A percentile compares a stretch with the other conserved stretches of the same genome.
Conservation (phyloP, 208 protist species). For the Leishmania major region DNA sequence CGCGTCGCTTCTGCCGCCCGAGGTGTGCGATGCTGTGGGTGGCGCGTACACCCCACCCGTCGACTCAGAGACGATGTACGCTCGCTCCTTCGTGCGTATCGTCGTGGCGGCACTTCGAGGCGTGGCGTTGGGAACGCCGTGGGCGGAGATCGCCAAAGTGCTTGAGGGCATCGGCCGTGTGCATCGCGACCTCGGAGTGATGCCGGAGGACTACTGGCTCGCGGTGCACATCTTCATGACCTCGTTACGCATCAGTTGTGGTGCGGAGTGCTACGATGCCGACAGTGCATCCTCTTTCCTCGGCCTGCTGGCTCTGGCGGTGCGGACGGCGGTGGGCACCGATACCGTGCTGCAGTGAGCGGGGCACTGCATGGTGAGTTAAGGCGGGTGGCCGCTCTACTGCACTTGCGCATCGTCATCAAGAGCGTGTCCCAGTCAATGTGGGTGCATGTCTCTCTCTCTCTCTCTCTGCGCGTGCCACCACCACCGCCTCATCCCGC, state of each 20-base stretch:
- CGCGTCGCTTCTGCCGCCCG: conserved; percentile 6
- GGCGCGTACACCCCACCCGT: conserved; percentile 8
- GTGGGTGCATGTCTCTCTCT: background rate
- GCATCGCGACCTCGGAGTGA: conserved; percentile 62
- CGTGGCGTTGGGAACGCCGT: conserved; percentile 40
- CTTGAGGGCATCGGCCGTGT: conserved; percentile 55
- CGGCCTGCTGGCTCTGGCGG: conserved; percentile 58
- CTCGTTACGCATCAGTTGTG: conserved; percentile 59
- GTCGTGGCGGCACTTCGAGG: conserved; percentile 69
- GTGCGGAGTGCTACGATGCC: conserved; percentile 49
- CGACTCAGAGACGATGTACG: conserved; percentile 68
- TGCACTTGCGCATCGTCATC: background rate
- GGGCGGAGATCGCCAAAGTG: conserved; percentile 54
- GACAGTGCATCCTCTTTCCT: conserved; percentile 75
- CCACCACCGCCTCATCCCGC: background rate
- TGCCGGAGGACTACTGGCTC: conserved; percentile 76
- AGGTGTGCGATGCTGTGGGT: conserved; percentile 30
- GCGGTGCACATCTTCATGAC: conserved; percentile 74
- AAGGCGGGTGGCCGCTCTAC: background rate
- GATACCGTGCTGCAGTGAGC: conserved; percentile 7
- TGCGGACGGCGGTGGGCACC: conserved; percentile 45
- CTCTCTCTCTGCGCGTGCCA: background rate
- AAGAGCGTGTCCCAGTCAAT: background rate
- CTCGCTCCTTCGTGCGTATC: conserved; percentile 70
- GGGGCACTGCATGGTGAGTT: background rate